Base-by-base conservation (phyloP, 2,329 filamentous ascomycete species). In the Ustulina deusta region DNA sequence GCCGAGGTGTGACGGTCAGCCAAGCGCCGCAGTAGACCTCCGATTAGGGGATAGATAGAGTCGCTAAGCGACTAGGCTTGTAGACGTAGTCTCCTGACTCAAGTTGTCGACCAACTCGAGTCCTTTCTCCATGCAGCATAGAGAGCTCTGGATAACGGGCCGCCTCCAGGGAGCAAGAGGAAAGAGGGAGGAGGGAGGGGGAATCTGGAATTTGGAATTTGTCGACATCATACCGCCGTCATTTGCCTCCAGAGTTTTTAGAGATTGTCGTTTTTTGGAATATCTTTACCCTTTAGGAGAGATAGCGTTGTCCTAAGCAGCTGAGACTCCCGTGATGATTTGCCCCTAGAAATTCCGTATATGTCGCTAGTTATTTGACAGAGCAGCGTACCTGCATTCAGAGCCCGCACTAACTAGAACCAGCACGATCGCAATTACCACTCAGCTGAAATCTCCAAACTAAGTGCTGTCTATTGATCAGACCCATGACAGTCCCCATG, bases 401-500 rank as follows among this genome's bases (percentile, higher is more conserved):
- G 48, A 15, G n/a, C 38, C n/a, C 4, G 10, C 36, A 29, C 59
- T 46, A 55, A 62, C 48, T n/a, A 7, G 40, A 52, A 46, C 4
- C 27, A 44, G 27, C 13, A 20, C 49, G 25, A 20, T 55, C 54
- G 36, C n/a, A 25, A 34, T 32, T 25, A 51, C n/a, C 5, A 6
- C 3, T 13, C 13, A 46, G 38, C 49, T 27, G 49, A 32, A 51
- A 10, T 54, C 11, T 29, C 22, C 32, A 40, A 20, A 44, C 61
- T 42, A 56, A 40, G 36, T 13, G 20, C 34, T 11, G 34, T 56
- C 20, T 58, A 63, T 51, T 51, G 54, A 58, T 6, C 6, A 27
- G 17, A 36, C 25, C 46, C 29, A 52, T 40, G 42, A n/a, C 17
- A 46, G 9, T 22, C 4, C 20, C 20, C 36, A 11, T 38, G 36